A percentile compares a stretch with the other conserved stretches of the same genome.
phyloP scores from a whole-genome alignment of 2,329 filamentous ascomycete species.

The Fusarium oligoseptatum region DNA sequence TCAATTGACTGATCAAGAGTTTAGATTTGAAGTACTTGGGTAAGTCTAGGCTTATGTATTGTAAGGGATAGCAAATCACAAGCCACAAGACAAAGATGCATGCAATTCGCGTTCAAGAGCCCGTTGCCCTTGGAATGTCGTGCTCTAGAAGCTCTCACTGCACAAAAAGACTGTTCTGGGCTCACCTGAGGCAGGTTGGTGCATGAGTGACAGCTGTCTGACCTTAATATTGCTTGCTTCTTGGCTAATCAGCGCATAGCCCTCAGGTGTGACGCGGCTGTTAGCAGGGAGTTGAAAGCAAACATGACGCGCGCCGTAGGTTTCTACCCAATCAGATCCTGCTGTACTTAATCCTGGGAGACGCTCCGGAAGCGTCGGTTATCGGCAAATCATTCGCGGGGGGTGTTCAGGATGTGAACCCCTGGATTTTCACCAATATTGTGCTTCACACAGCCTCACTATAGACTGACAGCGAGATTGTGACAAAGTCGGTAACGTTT shows the following conservation, averaged over 20 bases:
- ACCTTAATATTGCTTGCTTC: neutral
- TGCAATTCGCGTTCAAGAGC: neutral
- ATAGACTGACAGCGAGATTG: neutral
- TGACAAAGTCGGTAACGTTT: neutral
- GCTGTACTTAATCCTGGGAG: neutral
- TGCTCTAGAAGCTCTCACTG: neutral
- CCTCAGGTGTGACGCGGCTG: neutral
- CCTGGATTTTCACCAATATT: neutral
- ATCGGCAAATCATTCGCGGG: neutral
- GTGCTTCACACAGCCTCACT: neutral
- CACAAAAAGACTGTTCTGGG: neutral
- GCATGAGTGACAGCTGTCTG: neutral
- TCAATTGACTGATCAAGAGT: neutral
- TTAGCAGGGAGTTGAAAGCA: neutral
- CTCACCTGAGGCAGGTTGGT: neutral
- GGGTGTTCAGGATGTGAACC: neutral
- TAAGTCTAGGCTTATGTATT: neutral
- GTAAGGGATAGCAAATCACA: neutral
- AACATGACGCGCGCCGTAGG: neutral
- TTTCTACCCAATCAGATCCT: neutral
- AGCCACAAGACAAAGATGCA: neutral
- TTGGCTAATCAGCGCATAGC: constrained; percentile 2
- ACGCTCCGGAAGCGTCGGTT: neutral
- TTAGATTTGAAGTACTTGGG: neutral
- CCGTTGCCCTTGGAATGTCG: neutral